These are phyloP conservation scores for Solanum piurae DNA, from an alignment of 257 asterid genomes.

Conservation along the genomic window DNA sequence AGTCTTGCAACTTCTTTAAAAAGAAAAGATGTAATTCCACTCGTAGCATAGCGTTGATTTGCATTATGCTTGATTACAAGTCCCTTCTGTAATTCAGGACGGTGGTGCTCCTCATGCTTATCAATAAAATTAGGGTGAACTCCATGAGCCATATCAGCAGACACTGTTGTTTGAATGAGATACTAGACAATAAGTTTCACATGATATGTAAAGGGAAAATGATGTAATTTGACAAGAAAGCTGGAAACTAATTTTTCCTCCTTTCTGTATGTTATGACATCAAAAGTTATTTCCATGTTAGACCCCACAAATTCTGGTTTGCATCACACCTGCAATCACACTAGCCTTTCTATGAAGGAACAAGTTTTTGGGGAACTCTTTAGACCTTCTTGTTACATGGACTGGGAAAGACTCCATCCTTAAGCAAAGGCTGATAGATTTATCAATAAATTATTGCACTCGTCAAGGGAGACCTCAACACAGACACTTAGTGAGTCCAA, in stretches of 20 bases:
- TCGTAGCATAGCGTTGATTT: constrained; percentile 95
- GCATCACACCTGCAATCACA: background rate
- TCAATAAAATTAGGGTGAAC: constrained; percentile 88
- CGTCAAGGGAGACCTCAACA: background rate
- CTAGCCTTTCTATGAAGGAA: background rate
- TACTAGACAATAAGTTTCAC: background rate
- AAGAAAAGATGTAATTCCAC: constrained; percentile 91
- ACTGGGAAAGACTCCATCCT: background rate
- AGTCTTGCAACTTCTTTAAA: constrained; percentile 85
- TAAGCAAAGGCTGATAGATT: background rate
- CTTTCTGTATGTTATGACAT: background rate
- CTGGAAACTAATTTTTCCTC: background rate
- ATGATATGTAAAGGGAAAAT: background rate
- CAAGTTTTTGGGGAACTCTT: background rate
- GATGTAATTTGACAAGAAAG: background rate
- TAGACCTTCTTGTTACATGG: background rate
- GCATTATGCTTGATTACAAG: constrained; percentile 97
- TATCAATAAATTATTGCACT: background rate
- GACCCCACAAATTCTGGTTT: background rate
- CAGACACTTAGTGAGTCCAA: background rate
- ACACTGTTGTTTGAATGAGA: constrained; percentile 41
- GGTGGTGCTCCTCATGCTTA: constrained; percentile 91
- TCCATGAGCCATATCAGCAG: constrained; percentile 99
- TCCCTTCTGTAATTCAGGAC: constrained; percentile 87
- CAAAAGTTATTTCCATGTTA: background rate